Evolutionary conservation across 768 basidiomycete genomes (phyloP).

Genomic region (Rhodosporidiobolus sp.): DNA sequence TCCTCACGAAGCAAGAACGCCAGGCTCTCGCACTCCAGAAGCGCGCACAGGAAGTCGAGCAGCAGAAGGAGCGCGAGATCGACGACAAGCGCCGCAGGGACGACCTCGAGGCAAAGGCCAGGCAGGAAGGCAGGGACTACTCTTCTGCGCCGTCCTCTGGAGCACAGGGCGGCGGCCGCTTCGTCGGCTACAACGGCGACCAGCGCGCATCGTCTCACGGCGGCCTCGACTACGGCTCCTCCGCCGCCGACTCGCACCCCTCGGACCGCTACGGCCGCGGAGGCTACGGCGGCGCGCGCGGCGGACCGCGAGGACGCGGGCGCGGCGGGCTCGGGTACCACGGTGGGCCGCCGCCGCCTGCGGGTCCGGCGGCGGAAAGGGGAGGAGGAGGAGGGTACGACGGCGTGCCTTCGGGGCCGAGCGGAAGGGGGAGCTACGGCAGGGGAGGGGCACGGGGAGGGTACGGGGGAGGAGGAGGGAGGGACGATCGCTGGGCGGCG

Average conservation of each 20-base stretch:
- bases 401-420: conserved; percentile 47
- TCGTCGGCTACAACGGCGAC: not conserved
- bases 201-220: not conserved
- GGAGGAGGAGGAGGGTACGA: conserved; percentile 56
- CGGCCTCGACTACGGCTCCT: conserved; percentile 8
- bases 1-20: conserved; percentile 87
- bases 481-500: conserved; percentile 6
- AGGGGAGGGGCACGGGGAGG: conserved; percentile 9
- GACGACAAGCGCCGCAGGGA: conserved; percentile 62
- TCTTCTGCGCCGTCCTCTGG: conserved; percentile 10
- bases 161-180: not conserved
- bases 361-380: conserved; percentile 72
- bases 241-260: not conserved
- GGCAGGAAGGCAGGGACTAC: conserved; percentile 56
- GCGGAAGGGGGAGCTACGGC: not conserved
- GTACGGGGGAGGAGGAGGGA: not conserved
- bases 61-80: conserved; percentile 67
- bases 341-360: conserved; percentile 55
- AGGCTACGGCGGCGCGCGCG: conserved; percentile 50
- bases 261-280: conserved; percentile 49
- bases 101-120: conserved; percentile 70
- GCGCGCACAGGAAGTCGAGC: conserved; percentile 75
- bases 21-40: conserved; percentile 83
- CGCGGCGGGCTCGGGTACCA: conserved; percentile 28
- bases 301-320: conserved; percentile 18